phyloP scores from a whole-genome alignment of 2,329 filamentous ascomycete genomes.

The Mariannaea elegans region DNA sequence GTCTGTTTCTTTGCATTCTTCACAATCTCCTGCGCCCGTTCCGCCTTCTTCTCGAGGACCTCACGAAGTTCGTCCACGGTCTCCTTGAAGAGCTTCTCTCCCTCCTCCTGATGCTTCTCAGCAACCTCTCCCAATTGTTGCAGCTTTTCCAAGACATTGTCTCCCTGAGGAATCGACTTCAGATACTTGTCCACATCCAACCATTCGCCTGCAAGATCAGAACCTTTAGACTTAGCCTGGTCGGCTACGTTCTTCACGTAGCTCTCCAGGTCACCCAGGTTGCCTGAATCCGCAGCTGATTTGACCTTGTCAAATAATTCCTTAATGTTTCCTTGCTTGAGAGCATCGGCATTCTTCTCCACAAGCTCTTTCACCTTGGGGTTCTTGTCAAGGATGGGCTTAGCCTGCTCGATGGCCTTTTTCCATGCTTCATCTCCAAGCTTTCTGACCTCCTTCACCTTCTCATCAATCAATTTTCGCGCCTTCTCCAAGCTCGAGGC shows the following conservation, averaged over 20 bases:
- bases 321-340: slow-evolving; percentile 73
- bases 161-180: slow-evolving; percentile 70
- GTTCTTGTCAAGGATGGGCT: slow-evolving; percentile 79
- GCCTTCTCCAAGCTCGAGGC: slow-evolving; percentile 62
- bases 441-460: slow-evolving; percentile 71
- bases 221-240: slow-evolving; percentile 58
- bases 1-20: slow-evolving; percentile 62
- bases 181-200: slow-evolving; percentile 69
- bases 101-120: slow-evolving; percentile 74
- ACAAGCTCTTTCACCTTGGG: slow-evolving; percentile 78
- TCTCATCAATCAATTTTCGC: slow-evolving; percentile 73
- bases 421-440: slow-evolving; percentile 77
- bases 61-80: slow-evolving; percentile 73
- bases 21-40: slow-evolving; percentile 66
- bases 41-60: slow-evolving; percentile 67
- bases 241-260: slow-evolving; percentile 46
- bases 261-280: slow-evolving; percentile 55
- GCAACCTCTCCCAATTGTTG: slow-evolving; percentile 71
- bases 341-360: slow-evolving; percentile 72
- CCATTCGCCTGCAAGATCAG: slow-evolving; percentile 48
- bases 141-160: slow-evolving; percentile 72
- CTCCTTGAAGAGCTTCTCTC: slow-evolving; percentile 74
- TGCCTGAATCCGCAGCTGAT: slow-evolving; percentile 68
- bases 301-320: slow-evolving; percentile 72
- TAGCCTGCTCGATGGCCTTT: slow-evolving; percentile 74